Evolutionary conservation across 1,284 basidiomycete species (phyloP), one percentile per base, ranked within the genome.

Genomic region (Apiotrichum sp.): DNA sequence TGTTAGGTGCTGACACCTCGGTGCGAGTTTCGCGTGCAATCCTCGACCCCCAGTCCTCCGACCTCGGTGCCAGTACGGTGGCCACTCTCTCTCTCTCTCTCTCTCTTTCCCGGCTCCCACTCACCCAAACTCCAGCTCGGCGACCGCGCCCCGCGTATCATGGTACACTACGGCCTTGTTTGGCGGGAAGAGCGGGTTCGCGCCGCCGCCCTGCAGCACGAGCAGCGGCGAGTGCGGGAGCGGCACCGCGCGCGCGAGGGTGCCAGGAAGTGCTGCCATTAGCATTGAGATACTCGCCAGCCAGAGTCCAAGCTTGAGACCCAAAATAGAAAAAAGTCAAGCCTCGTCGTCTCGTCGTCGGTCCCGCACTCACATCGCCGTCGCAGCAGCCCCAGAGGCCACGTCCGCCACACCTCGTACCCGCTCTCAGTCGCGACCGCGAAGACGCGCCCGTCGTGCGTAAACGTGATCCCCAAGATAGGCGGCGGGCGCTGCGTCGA

Each of bases 141-240:
- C 89, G 41, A 93, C 85, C 65, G 92, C 86, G 4, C 84, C 85
- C 2, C 82, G 77, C 2, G 80, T 81, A 74, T 92, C 89, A 74
- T 96, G 87, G 86, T 89, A 96, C 47, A 97, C 74, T 55, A 96
- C 81, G 47, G 93, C 88, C 78, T 96, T 97, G 79, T 97, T 97
- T 32, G 89, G 89, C 33, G 93, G 86, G 75, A 92, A 97, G 6
- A 89, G 80, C n/a, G 93, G 93, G 69, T 87, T 87, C 50, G 84
- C 80, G 34, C 92, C 91, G 48, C 93, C 93, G 47, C 93, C 93
- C 62, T 95, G 81, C 41, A 97, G 83, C 70, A 93, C 92, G 46
- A 96, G 78, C 35, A 97, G 78, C 56, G 91, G 92, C 3, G 90
- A 87, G 29, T 84, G 81, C 65, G 93, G 89, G 52, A 92, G 77